Percentiles rank a stretch among this genome's conserved stretches.
Evolutionary conservation across 495 filamentous ascomycete species (phyloP).

Genomic region (Penicillium bialowiezense): DNA sequence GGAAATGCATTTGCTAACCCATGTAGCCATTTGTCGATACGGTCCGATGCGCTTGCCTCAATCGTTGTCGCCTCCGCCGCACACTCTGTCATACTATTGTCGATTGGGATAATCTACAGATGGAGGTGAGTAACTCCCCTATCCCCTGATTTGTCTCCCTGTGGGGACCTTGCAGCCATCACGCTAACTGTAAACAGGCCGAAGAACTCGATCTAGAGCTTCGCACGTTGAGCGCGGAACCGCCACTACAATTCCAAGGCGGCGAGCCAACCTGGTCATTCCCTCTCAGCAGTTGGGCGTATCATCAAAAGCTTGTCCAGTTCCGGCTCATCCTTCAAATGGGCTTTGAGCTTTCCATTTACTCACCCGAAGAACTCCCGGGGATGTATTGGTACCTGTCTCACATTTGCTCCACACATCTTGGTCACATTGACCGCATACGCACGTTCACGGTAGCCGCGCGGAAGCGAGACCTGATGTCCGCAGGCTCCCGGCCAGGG

Average conservation of each 20-base stretch:
- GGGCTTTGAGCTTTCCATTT: constrained; percentile 93
- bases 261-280: constrained; percentile 55
- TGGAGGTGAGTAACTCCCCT: constrained; percentile 51
- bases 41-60: constrained; percentile 80
- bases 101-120: constrained; percentile 83
- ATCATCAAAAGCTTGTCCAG: constrained; percentile 80
- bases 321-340: constrained; percentile 88
- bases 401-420: constrained; percentile 47
- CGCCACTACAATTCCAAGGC: constrained; percentile 47
- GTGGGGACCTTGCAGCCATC: neutral
- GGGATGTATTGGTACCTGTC: constrained; percentile 84
- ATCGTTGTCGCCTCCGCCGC: constrained; percentile 81
- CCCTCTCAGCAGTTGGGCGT: constrained; percentile 84
- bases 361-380: constrained; percentile 79
- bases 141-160: no score
- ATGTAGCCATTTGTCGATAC: constrained; percentile 76
- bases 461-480: constrained; percentile 28
- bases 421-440: constrained; percentile 66
- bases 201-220: constrained; percentile 76
- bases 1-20: constrained; percentile 10
- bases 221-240: constrained; percentile 58
- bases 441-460: constrained; percentile 52
- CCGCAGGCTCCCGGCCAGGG: neutral
- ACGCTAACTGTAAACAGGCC: constrained; percentile 38
- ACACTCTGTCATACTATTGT: constrained; percentile 76